Conservation (phyloP, 768 basidiomycete species). For the Clathrus columnatus region DNA sequence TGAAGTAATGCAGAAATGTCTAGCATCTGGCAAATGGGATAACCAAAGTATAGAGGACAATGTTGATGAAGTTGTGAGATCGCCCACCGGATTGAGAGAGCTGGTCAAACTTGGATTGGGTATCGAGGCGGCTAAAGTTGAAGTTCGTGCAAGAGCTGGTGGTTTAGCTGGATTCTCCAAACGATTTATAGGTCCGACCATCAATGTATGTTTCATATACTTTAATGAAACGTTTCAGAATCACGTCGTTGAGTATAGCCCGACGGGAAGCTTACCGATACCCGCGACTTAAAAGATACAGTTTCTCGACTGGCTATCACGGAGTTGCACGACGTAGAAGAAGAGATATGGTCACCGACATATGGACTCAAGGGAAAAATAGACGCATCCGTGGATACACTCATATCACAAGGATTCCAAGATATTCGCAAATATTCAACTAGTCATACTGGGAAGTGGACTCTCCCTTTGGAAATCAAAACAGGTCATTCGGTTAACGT, state of each 20-base stretch:
- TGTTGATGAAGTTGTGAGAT: conserved; percentile 45
- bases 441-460: conserved; percentile 10
- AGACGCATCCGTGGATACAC: conserved; percentile 76
- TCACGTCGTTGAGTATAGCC: conserved; percentile 38
- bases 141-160: conserved; percentile 51
- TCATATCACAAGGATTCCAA: conserved; percentile 37
- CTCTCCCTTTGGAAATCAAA: conserved; percentile 91
- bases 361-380: conserved; percentile 95
- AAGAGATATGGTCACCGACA: conserved; percentile 94
- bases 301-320: conserved; percentile 60
- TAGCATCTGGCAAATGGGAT: conserved; percentile 55
- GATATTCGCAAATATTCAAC: not conserved
- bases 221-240: not conserved
- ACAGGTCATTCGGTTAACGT: conserved; percentile 71
- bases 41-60: conserved; percentile 48
- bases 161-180: conserved; percentile 58
- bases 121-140: conserved; percentile 56
- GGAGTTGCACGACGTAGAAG: conserved; percentile 80
- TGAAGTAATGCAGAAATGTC: conserved; percentile 78
- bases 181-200: conserved; percentile 53
- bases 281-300: conserved; percentile 41
- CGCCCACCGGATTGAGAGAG: conserved; percentile 40
- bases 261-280: conserved; percentile 58
- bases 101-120: conserved; percentile 50
- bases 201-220: conserved; percentile 42